These are phyloP conservation scores for Sugiyamaella xylanicola DNA, from an alignment of 1,139 yeast species.

Conservation along the genomic window DNA sequence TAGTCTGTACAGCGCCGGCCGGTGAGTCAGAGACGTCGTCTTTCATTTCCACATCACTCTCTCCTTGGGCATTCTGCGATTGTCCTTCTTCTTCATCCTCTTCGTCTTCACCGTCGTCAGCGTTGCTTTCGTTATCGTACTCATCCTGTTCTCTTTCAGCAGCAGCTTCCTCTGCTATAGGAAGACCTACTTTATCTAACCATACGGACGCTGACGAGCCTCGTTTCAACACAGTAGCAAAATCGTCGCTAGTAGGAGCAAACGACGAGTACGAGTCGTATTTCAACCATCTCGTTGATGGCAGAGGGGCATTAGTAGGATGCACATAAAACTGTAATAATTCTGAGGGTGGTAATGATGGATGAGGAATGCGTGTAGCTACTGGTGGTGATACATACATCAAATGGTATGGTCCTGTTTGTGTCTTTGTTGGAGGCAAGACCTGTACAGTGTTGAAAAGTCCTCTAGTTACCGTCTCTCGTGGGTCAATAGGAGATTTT, in stretches of 20 bases:
- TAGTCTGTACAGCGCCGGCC: neutral
- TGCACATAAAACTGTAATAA: constrained; percentile 73
- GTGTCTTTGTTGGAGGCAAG: constrained; percentile 50
- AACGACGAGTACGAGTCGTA: constrained; percentile 67
- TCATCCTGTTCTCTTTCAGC: constrained; percentile 23
- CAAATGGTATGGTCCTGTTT: constrained; percentile 45
- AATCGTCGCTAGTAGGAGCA: constrained; percentile 79
- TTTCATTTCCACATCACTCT: constrained; percentile 20
- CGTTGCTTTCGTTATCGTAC: constrained; percentile 24
- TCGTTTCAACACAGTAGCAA: constrained; percentile 64
- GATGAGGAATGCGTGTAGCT: constrained; percentile 56
- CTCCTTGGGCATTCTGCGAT: constrained; percentile 18
- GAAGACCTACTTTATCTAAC: constrained; percentile 72
- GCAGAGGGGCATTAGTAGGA: constrained; percentile 84
- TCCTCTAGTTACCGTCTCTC: constrained; percentile 61
- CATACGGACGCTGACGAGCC: constrained; percentile 70
- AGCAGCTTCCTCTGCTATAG: constrained; percentile 39
- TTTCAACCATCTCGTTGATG: constrained; percentile 79
- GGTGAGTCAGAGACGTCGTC: constrained; percentile 22
- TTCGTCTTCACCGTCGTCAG: constrained; percentile 22
- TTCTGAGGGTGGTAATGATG: constrained; percentile 65
- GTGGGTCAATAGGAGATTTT: constrained; percentile 66
- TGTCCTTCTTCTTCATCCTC: constrained; percentile 25
- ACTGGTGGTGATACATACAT: constrained; percentile 55
- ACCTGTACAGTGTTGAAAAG: constrained; percentile 61